phyloP scores from a whole-genome alignment of 257 asterid genomes.

The Forsythia suspensa region DNA sequence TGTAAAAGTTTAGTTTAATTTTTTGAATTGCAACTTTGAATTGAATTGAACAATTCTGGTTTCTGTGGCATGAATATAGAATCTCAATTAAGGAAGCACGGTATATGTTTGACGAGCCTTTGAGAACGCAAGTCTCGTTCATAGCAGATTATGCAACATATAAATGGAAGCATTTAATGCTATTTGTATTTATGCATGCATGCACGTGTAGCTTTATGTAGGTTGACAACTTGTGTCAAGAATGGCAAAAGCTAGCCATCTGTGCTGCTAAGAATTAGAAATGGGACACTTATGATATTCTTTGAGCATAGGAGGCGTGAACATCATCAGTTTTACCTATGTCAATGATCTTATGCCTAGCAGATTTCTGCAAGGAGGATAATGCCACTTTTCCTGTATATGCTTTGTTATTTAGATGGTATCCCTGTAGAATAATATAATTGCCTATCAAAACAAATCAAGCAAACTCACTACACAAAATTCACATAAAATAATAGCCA shows the following conservation, averaged over 20 bases:
- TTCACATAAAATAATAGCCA: not conserved
- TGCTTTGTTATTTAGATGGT: conserved; percentile 45
- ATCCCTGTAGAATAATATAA: not conserved
- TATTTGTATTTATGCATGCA: not conserved
- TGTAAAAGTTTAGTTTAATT: not conserved
- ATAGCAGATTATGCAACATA: conserved; percentile 4
- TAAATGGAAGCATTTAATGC: not conserved
- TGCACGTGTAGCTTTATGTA: not conserved
- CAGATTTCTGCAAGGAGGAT: conserved; percentile 70
- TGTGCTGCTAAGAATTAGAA: not conserved
- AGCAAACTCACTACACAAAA: not conserved
- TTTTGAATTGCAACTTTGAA: not conserved
- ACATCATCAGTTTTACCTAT: conserved; percentile 52
- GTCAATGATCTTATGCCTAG: conserved; percentile 67
- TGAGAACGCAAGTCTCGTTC: not conserved
- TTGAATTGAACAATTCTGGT: not conserved
- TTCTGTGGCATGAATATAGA: not conserved
- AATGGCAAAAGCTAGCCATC: not conserved
- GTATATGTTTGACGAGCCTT: not conserved
- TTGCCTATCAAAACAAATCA: not conserved
- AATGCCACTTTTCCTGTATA: conserved; percentile 85
- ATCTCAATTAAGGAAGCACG: not conserved
- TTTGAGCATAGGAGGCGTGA: not conserved
- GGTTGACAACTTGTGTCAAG: conserved; percentile 1
- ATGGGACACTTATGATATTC: conserved; percentile 8